Conservation (phyloP, 768 basidiomycete genomes). For the Gyrodon lividus region DNA sequence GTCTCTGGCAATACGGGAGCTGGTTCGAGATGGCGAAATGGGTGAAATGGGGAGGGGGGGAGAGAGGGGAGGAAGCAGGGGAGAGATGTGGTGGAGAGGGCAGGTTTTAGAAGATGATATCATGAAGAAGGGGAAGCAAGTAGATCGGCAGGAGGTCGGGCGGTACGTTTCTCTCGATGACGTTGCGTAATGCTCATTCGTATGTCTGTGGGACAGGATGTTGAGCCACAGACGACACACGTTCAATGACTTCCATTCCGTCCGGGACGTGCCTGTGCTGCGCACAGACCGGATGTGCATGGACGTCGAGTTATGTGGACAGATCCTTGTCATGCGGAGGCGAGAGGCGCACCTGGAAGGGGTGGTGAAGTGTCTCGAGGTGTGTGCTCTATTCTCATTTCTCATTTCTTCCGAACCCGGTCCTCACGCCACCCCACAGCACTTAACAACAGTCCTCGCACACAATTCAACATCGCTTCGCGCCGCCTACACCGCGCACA, state of each 20-base stretch:
- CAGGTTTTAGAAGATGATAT: conserved; percentile 13
- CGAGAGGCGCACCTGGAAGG: conserved; percentile 68
- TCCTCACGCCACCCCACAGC: conserved; percentile 27
- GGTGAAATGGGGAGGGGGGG: conserved; percentile 26
- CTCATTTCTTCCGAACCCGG: neutral
- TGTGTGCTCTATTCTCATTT: conserved; percentile 22
- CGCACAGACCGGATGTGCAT: conserved; percentile 67
- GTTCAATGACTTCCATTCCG: conserved; percentile 59
- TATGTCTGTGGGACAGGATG: neutral
- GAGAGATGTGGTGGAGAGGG: conserved; percentile 21
- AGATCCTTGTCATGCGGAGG: conserved; percentile 65
- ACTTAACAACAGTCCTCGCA: conserved; percentile 53
- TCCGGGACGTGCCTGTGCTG: conserved; percentile 47
- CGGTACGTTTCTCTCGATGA: conserved; percentile 11
- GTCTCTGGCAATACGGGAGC: neutral
- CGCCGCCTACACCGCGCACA: conserved; percentile 56
- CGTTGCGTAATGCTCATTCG: neutral
- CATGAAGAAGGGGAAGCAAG: conserved; percentile 7
- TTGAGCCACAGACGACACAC: conserved; percentile 50
- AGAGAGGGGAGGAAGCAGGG: conserved; percentile 35
- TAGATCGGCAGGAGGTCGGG: conserved; percentile 27
- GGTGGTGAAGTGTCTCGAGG: conserved; percentile 59
- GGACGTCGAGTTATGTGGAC: conserved; percentile 77
- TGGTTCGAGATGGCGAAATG: neutral
- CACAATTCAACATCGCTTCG: conserved; percentile 56